These are phyloP conservation scores for Silene latifolia DNA, from an alignment of 148 eudicot species.

Conservation along the genomic window DNA sequence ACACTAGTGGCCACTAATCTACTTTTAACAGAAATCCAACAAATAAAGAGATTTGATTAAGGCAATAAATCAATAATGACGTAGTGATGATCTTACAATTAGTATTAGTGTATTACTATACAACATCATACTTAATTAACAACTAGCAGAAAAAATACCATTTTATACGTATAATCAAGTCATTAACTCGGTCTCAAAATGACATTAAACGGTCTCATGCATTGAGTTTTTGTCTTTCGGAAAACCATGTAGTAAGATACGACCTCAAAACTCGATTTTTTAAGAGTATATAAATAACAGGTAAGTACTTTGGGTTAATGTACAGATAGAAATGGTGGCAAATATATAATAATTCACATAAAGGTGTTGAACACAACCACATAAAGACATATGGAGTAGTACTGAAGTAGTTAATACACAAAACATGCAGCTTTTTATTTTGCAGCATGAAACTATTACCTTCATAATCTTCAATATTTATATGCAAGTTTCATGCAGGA, in stretches of 20 bases:
- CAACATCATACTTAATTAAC: too few relatives aligned
- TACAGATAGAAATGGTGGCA: too few relatives aligned
- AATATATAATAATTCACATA: neutral
- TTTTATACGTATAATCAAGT: too few relatives aligned
- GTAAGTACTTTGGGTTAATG: too few relatives aligned
- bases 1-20: neutral
- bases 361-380: neutral
- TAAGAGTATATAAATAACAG: too few relatives aligned
- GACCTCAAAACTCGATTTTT: too few relatives aligned
- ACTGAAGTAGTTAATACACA: neutral
- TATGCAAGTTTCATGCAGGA: neutral
- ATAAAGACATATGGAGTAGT: neutral
- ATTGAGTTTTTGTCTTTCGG: too few relatives aligned
- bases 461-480: neutral
- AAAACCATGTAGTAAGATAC: too few relatives aligned
- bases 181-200: too few relatives aligned
- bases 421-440: neutral
- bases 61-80: neutral
- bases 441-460: conserved; percentile 1
- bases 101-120: neutral
- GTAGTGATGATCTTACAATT: conserved; percentile 1
- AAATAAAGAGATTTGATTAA: neutral
- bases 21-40: neutral
- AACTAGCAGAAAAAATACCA: too few relatives aligned
- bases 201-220: too few relatives aligned